A percentile compares a stretch with the other conserved stretches of the same genome.
Conservation (phyloP, 441 rosid genomes). For the Euphorbia corollata region DNA sequence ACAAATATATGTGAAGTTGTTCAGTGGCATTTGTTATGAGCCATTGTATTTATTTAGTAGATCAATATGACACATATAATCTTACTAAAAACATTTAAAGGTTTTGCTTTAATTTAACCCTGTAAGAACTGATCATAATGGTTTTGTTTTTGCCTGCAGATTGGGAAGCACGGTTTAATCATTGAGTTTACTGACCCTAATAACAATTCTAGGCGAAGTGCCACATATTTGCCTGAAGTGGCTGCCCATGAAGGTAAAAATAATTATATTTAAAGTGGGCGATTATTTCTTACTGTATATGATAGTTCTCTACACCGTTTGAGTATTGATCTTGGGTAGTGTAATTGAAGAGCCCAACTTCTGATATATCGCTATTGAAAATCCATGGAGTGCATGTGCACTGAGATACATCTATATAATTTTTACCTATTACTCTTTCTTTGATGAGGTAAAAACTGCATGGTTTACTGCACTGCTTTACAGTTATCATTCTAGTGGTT, state of each 20-base stretch:
- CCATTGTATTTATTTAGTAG: neutral
- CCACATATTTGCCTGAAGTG: slow-evolving; percentile 94
- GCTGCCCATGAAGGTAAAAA: slow-evolving; percentile 87
- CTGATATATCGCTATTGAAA: neutral
- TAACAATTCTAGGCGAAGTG: slow-evolving; percentile 52
- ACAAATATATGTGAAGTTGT: neutral
- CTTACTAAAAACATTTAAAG: neutral
- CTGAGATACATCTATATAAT: neutral
- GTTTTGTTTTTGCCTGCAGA: slow-evolving; percentile 34
- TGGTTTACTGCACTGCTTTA: too few relatives aligned
- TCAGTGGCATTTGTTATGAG: neutral
- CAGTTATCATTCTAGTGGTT: neutral
- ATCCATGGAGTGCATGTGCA: neutral
- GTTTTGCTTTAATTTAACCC: neutral
- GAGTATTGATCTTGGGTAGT: neutral
- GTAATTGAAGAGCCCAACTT: neutral
- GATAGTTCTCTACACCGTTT: neutral
- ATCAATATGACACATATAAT: neutral
- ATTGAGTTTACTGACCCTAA: slow-evolving; percentile 83
- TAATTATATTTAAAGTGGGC: neutral
- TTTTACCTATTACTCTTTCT: too few relatives aligned
- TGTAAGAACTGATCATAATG: neutral
- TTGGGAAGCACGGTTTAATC: slow-evolving; percentile 84
- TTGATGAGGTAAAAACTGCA: neutral
- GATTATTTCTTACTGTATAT: neutral